A percentile compares a stretch with the other conserved stretches of the same genome.
These are phyloP conservation scores for Marasmius tenuissimus DNA, from an alignment of 1,284 basidiomycete species.

Conservation along the genomic window DNA sequence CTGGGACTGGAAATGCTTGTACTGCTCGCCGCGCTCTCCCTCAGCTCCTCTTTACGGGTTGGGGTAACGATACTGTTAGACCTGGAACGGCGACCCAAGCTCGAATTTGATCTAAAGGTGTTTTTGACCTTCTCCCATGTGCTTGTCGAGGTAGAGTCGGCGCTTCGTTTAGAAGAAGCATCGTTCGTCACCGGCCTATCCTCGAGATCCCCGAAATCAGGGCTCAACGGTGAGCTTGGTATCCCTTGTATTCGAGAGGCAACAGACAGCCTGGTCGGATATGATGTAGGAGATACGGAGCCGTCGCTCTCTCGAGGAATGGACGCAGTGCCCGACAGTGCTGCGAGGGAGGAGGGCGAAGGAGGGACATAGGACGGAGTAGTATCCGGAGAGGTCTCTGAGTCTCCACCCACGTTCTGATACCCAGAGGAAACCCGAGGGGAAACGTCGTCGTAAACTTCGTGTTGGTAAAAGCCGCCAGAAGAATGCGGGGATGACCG, in stretches of 20 bases:
- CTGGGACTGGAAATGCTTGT: conserved; percentile 63
- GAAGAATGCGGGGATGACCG: conserved; percentile 43
- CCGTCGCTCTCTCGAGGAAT: conserved; percentile 42
- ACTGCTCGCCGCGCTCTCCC: conserved; percentile 73
- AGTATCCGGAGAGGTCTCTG: conserved; percentile 55
- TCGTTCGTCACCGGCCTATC: conserved; percentile 43
- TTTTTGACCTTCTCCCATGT: conserved; percentile 70
- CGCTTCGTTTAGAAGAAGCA: conserved; percentile 54
- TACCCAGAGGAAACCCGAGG: conserved; percentile 52
- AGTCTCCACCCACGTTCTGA: conserved; percentile 60
- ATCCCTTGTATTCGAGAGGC: conserved; percentile 51
- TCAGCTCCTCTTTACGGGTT: conserved; percentile 66
- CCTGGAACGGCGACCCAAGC: conserved; percentile 69
- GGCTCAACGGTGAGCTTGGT: conserved; percentile 49
- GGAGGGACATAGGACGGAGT: conserved; percentile 43
- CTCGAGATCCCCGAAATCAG: conserved; percentile 62
- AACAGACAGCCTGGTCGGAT: conserved; percentile 61
- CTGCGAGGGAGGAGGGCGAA: conserved; percentile 50
- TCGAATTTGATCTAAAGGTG: conserved; percentile 62
- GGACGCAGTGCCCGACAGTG: conserved; percentile 42
- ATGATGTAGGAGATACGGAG: conserved; percentile 51
- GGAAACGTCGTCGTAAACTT: conserved; percentile 45
- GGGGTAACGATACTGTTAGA: conserved; percentile 71
- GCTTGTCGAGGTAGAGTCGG: conserved; percentile 48
- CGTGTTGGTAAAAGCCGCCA: conserved; percentile 33